A percentile compares a stretch with the other conserved stretches of the same genome.
Conservation (phyloP, 148 eudicot species). For the Chenopodium formosanum region DNA sequence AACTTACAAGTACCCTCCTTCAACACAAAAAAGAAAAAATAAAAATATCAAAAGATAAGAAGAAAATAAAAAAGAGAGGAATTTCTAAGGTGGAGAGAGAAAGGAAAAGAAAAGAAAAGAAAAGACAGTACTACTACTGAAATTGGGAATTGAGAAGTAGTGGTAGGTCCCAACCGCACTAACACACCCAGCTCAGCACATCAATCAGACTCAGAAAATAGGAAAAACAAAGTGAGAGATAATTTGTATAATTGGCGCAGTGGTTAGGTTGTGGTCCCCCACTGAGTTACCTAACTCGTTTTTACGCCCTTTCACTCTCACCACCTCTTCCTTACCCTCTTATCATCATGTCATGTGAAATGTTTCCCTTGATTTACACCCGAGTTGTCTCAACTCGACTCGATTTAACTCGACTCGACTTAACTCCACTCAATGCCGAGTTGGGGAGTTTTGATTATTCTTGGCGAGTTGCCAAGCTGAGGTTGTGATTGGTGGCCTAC, state of each 20-base stretch:
- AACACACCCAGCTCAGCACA: constrained; percentile 27
- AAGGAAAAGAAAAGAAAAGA: neutral
- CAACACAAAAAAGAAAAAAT: constrained; percentile 1
- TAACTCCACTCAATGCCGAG: constrained; percentile 10
- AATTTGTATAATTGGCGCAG: constrained; percentile 2
- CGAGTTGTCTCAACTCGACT: too few species aligned
- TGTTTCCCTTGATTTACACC: neutral
- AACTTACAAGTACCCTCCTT: constrained; percentile 16
- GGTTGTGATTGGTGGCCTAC: constrained; percentile 86
- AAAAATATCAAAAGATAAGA: neutral
- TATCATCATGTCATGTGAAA: neutral
- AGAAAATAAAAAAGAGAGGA: neutral
- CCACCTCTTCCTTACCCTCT: neutral
- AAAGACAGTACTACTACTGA: constrained; percentile 23
- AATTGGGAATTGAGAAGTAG: constrained; percentile 33
- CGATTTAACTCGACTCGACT: too few species aligned
- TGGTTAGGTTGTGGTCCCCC: constrained; percentile 10
- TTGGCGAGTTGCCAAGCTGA: constrained; percentile 79
- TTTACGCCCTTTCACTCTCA: neutral
- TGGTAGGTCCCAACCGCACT: constrained; percentile 31
- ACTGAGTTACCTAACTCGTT: constrained; percentile 19
- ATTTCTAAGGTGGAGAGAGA: constrained; percentile 18
- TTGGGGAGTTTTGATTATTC: neutral
- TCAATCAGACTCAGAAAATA: constrained; percentile 22
- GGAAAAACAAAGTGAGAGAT: too few species aligned